A percentile compares a stretch with the other conserved stretches of the same genome.
Evolutionary conservation across 2,329 filamentous ascomycete species (phyloP).

Genomic region (Clarireedia monteithiana): DNA sequence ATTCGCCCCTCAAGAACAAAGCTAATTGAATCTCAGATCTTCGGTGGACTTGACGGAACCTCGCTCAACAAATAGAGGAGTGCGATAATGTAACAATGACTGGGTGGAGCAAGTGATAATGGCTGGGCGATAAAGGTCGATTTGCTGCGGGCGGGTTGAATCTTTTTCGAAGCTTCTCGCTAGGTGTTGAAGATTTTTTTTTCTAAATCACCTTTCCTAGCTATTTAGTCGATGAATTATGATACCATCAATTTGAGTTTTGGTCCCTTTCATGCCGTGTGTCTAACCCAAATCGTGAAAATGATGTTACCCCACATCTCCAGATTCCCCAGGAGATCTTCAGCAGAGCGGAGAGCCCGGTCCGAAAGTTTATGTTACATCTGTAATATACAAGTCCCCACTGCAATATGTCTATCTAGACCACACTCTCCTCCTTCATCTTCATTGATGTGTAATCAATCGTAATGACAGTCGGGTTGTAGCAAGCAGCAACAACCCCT

Average conservation of each 20-base stretch:
- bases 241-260: background rate
- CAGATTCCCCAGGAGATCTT: background rate
- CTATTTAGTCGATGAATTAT: background rate
- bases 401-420: too few relatives aligned
- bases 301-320: constrained; percentile 3
- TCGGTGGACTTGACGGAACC: constrained; percentile 22
- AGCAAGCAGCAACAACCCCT: background rate
- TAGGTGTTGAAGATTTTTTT: background rate
- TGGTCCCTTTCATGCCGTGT: background rate
- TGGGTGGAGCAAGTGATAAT: constrained; percentile 5
- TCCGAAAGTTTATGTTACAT: too few relatives aligned
- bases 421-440: too few relatives aligned
- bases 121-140: constrained; percentile 5
- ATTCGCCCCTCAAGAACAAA: background rate
- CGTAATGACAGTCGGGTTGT: too few relatives aligned
- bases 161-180: background rate
- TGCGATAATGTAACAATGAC: background rate
- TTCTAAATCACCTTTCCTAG: background rate
- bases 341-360: too few relatives aligned
- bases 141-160: constrained; percentile 2
- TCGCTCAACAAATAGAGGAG: constrained; percentile 11
- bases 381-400: too few relatives aligned
- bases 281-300: background rate
- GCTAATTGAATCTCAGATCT: constrained; percentile 23
- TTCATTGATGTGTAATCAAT: too few relatives aligned